Evolutionary conservation across 805 yeast species (phyloP).

Genomic region (Sugiyamaella lignohabitans): DNA sequence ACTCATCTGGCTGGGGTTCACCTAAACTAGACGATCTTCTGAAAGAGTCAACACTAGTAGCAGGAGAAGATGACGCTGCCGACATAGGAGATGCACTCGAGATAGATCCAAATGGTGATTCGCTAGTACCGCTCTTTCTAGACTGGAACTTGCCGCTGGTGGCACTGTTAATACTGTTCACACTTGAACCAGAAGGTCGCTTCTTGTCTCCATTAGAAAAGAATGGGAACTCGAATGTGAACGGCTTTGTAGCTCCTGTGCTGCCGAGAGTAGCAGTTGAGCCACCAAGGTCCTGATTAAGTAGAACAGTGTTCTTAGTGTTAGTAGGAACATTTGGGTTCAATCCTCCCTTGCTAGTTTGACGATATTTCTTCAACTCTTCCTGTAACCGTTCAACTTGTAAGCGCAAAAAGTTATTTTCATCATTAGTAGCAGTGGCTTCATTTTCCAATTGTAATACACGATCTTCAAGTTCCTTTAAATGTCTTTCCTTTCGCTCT

Average conservation of each 20-base stretch:
- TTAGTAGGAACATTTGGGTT: neutral
- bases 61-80: neutral
- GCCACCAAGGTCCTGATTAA: conserved; percentile 1
- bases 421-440: conserved; percentile 59
- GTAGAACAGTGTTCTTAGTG: neutral
- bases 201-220: conserved; percentile 21
- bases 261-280: conserved; percentile 1
- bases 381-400: conserved; percentile 69
- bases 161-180: neutral
- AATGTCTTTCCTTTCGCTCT: conserved; percentile 83
- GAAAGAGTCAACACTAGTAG: neutral
- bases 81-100: neutral
- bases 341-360: conserved; percentile 12
- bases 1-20: conserved; percentile 41
- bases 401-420: conserved; percentile 63
- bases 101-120: neutral
- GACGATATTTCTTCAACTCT: conserved; percentile 59
- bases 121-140: neutral
- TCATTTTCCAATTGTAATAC: conserved; percentile 68
- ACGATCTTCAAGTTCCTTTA: conserved; percentile 78
- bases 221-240: conserved; percentile 55
- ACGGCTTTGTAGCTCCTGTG: conserved; percentile 21
- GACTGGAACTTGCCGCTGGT: neutral
- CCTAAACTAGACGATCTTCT: conserved; percentile 1
- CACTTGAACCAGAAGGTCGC: neutral